Conservation (phyloP, 306 rosid genomes). For the Glycine tomentella region DNA sequence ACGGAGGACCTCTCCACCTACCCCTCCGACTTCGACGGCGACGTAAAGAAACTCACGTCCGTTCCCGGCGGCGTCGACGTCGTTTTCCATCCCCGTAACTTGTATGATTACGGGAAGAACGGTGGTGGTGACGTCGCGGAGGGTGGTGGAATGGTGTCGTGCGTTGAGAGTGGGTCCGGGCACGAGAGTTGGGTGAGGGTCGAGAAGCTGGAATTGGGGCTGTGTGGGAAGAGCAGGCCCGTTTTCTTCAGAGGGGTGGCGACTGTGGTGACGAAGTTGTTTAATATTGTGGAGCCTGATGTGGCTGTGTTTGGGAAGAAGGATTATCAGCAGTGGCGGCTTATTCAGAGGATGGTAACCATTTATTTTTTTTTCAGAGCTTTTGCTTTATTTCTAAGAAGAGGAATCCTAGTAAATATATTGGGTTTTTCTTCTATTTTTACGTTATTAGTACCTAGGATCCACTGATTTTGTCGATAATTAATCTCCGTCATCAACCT, state of each 20-base stretch:
- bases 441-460: too few relatives aligned
- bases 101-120: conserved; percentile 57
- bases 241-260: conserved; percentile 91
- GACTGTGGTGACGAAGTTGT: conserved; percentile 81
- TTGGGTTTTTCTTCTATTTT: too few relatives aligned
- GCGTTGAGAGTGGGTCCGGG: conserved; percentile 64
- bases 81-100: conserved; percentile 72
- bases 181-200: conserved; percentile 91
- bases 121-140: conserved; percentile 36
- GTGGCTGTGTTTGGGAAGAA: conserved; percentile 90
- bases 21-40: conserved; percentile 86
- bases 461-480: too few relatives aligned
- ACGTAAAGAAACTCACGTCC: conserved; percentile 63
- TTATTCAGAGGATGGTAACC: conserved; percentile 76
- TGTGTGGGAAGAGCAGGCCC: conserved; percentile 91
- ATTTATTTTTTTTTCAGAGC: too few relatives aligned
- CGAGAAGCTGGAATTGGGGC: conserved; percentile 75
- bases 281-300: conserved; percentile 90
- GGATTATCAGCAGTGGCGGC: conserved; percentile 90
- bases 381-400: too few relatives aligned
- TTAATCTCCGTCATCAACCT: too few relatives aligned
- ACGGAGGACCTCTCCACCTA: conserved; percentile 84
- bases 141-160: conserved; percentile 49
- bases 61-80: conserved; percentile 76
- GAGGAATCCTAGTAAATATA: neutral